Evolutionary conservation across 176 grass and related monocot genomes (phyloP), one percentile per base, ranked within the genome.

Genomic region (Elaeis guineensis): DNA sequence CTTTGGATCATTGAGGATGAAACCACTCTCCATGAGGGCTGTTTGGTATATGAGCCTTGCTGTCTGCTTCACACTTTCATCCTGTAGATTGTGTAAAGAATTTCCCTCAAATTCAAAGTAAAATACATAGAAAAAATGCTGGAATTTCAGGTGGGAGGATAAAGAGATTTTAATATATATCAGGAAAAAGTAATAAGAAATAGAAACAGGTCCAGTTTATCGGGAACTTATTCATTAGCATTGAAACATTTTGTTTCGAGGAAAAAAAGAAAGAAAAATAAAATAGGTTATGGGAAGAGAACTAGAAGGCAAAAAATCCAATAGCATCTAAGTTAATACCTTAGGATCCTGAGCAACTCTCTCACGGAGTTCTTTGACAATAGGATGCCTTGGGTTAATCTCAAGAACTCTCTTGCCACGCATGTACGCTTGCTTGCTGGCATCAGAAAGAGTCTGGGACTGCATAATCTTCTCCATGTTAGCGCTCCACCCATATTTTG

Each of bases 391-490:
- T 6, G 92, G 84, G 67, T 97, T 97, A 67, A 97, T 91, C 81
- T 97, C 92, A 1, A 97, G 87, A 6, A 91, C 87, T 16, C 92
- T 70, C 69, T 97, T 97, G 35, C 92, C 92, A 0, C 82, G 78
- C 92, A 97, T 97, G 59, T 91, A 91, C 1, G 92, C 92, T 64
- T 97, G 83, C 66, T 91, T 97, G 72, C 71, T 97, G 16, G 82
- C 62, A 68, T 91, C 92, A 0, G 83, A 87, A 0, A 97, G 78
- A 35, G 92, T 88, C 25, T 97, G 92, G 0, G 87, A 69, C 72
- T 91, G 87, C 92, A 96, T 96, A 72, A 91, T 96, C 83, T 96
- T 96, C 81, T 96, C 87, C 92, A 96, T 96, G 72, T 96, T 96
- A 17, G 92, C 65, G 25, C 92, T 96, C 92, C 92, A 96, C 19